Evolutionary conservation across 164 flowering plant genomes (phyloP), one percentile per base, ranked within the genome.

Genomic region (Piper betle): DNA sequence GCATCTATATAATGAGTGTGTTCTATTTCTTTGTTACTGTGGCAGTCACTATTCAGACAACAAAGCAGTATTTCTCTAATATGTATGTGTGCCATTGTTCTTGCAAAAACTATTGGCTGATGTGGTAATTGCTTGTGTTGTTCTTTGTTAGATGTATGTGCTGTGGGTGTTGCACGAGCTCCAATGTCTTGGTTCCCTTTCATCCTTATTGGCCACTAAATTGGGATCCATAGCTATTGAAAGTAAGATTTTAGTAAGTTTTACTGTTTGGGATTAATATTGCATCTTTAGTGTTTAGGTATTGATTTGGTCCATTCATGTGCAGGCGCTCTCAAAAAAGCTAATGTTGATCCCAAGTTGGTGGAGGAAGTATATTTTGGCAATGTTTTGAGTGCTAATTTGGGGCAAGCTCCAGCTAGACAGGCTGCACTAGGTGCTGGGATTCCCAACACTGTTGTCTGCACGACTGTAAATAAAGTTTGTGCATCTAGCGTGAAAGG

Each of bases 371-470:
- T 93, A 7, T 86, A 81, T 73, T 93, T 93, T 74, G 98, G 98
- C 39, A 93, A 93, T 76, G 98, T 93, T 66, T 79, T 93, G 38
- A 86, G 94, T 70, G 98, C 97, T 46, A 93, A 93, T 80, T 73
- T 93, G 62, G 98, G 98, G 39, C 98, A 93, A 70, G 97, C 98
- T 63, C 98, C 98, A 43, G 97, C 98, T 57, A 83, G 96, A 62
- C 98, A 93, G 74, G 98, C 97, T 69, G 97, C 98, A 6, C 63
- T 90, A 55, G 97, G 97, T 59, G 98, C 98, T 2, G 96, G 98
- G 16, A 73, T 93, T 60, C 94, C 97, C 48, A 74, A 80, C 72
- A 81, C 94, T 1, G 98, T 87, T 0, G 67, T 82, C 54, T 93
- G 97, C 77, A 93, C 96, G 50, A 86, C 96, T 16, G 67, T 93